A percentile compares a stretch with the other conserved stretches of the same genome.
Conservation (phyloP, 202 grass and related monocot species). For the Saccharum hybrid region DNA sequence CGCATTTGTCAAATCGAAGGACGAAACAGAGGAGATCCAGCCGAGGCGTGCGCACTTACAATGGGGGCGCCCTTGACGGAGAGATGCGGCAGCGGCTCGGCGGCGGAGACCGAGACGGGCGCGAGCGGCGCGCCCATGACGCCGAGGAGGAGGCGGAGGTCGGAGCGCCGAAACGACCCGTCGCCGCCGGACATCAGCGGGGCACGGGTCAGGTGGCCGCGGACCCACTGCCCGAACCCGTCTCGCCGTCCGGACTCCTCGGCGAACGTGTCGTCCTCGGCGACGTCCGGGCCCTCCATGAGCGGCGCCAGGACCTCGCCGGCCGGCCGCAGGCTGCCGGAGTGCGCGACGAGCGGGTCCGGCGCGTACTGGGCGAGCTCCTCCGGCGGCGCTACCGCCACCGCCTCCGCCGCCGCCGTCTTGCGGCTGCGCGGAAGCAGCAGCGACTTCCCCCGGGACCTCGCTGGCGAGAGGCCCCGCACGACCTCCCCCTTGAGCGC, state of each 20-base stretch:
- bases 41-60: slow-evolving; percentile 36
- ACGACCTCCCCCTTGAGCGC: slow-evolving; percentile 75
- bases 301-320: slow-evolving; percentile 68
- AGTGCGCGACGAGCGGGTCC: slow-evolving; percentile 56
- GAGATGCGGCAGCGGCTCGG: slow-evolving; percentile 53
- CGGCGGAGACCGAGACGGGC: slow-evolving; percentile 41
- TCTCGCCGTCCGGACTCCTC: slow-evolving; percentile 55
- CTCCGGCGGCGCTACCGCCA: not conserved
- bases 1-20: not conserved
- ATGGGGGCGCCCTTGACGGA: slow-evolving; percentile 68
- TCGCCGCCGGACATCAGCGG: slow-evolving; percentile 48
- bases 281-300: slow-evolving; percentile 71
- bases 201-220: slow-evolving; percentile 65
- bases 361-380: slow-evolving; percentile 13
- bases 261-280: not conserved
- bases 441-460: slow-evolving; percentile 61
- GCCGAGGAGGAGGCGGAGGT: slow-evolving; percentile 70
- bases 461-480: slow-evolving; percentile 64
- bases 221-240: slow-evolving; percentile 78
- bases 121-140: slow-evolving; percentile 81
- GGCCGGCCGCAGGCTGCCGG: slow-evolving; percentile 67
- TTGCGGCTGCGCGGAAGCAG: slow-evolving; percentile 49
- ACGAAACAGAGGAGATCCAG: not conserved
- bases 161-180: slow-evolving; percentile 48
- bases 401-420: not conserved